Conservation (phyloP, 1,284 basidiomycete genomes). For the Puccinia triticina region DNA sequence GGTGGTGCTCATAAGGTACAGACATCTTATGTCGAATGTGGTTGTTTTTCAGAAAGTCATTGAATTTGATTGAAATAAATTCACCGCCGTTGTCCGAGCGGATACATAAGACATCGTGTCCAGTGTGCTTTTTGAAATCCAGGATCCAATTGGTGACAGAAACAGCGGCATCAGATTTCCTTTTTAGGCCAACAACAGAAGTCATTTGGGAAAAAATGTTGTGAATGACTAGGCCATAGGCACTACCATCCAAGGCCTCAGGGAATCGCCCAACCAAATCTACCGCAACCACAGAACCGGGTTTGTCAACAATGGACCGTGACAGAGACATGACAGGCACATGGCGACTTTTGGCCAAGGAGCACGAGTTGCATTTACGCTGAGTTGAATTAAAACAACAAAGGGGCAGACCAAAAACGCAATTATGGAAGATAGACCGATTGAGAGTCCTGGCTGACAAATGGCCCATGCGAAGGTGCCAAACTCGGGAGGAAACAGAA, state of each 20-base stretch:
- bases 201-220: not conserved
- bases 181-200: not conserved
- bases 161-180: not conserved
- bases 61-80: not conserved
- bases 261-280: not conserved
- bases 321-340: not conserved
- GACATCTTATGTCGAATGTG: not conserved
- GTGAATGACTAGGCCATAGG: not conserved
- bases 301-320: not conserved
- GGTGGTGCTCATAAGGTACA: slow-evolving; percentile 12
- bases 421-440: not conserved
- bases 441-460: not conserved
- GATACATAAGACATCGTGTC: not conserved
- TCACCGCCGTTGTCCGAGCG: no score
- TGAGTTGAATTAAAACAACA: not conserved
- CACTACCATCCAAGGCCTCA: not conserved
- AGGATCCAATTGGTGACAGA: not conserved
- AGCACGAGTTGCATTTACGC: not conserved
- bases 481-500: not conserved
- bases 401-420: not conserved
- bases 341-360: not conserved
- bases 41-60: not conserved
- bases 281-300: not conserved
- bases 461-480: not conserved
- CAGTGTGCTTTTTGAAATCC: not conserved